phyloP scores from a whole-genome alignment of 345 rosid genomes.

The Arabidopsis thaliana region DNA sequence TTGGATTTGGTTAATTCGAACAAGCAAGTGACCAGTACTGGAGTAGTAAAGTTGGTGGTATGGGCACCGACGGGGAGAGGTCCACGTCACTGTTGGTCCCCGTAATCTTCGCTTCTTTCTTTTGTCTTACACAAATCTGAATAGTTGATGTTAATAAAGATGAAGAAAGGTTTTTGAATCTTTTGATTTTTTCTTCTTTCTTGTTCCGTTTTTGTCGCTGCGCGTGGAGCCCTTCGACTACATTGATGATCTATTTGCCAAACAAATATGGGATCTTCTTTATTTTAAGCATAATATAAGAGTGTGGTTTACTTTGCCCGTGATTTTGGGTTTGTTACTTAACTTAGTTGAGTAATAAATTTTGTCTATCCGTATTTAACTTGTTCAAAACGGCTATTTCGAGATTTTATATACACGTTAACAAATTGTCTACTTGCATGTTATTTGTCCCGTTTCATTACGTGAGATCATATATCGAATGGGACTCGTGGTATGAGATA shows the following conservation, averaged over 20 bases:
- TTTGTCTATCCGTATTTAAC: background rate
- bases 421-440: slow-evolving; percentile 14
- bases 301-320: slow-evolving; percentile 24
- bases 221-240: slow-evolving; percentile 27
- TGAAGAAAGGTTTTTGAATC: slow-evolving; percentile 26
- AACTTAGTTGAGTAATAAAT: background rate
- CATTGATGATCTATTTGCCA: slow-evolving; percentile 20
- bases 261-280: background rate
- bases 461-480: too few species aligned
- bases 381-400: background rate
- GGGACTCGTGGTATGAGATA: too few species aligned
- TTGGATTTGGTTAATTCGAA: background rate
- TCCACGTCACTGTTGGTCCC: slow-evolving; percentile 46
- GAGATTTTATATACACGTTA: background rate
- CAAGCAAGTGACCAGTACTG: slow-evolving; percentile 9
- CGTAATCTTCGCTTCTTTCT: slow-evolving; percentile 36
- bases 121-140: slow-evolving; percentile 41
- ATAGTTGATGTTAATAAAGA: slow-evolving; percentile 37
- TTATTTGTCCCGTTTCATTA: slow-evolving; percentile 1
- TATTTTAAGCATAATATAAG: slow-evolving; percentile 19
- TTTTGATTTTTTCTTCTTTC: slow-evolving; percentile 32
- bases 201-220: slow-evolving; percentile 40
- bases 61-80: slow-evolving; percentile 47
- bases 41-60: slow-evolving; percentile 32
- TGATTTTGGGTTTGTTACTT: slow-evolving; percentile 29